phyloP scores from a whole-genome alignment of 2,329 filamentous ascomycete genomes.

The Fusarium verticillioides region DNA sequence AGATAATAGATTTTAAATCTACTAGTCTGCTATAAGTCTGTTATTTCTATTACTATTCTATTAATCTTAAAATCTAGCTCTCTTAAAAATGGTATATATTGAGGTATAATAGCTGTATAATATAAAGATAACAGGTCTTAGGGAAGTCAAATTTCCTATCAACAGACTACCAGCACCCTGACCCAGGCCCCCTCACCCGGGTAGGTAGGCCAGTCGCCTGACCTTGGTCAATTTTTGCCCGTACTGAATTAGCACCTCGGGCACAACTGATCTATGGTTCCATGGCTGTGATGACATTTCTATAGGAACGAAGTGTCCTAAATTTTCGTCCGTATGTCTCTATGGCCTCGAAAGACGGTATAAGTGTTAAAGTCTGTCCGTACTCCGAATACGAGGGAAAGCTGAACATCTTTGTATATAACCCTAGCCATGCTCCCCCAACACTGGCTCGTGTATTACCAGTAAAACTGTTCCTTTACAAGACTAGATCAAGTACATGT shows the following conservation, averaged over 20 bases:
- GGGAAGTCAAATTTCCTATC: too few species aligned
- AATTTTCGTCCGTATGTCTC: neutral
- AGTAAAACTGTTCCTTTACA: neutral
- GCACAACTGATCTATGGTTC: neutral
- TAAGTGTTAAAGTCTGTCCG: neutral
- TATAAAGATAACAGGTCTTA: too few species aligned
- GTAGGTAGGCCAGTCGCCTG: neutral
- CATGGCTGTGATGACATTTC: neutral
- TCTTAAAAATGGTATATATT: too few species aligned
- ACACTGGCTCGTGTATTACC: too few species aligned
- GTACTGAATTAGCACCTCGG: neutral
- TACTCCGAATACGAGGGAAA: neutral
- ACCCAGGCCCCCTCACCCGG: too few species aligned
- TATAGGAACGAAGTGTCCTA: neutral
- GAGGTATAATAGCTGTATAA: too few species aligned
- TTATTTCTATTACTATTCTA: too few species aligned
- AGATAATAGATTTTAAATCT: too few species aligned
- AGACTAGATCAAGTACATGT: neutral
- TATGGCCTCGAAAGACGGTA: conserved; percentile 18
- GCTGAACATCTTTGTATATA: neutral
- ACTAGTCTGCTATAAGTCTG: too few species aligned
- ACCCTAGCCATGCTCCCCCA: neutral
- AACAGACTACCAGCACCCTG: too few species aligned
- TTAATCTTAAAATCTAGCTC: too few species aligned
- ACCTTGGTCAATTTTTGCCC: neutral